phyloP scores from a whole-genome alignment of 257 asterid genomes.

The Solanum etuberosum region DNA sequence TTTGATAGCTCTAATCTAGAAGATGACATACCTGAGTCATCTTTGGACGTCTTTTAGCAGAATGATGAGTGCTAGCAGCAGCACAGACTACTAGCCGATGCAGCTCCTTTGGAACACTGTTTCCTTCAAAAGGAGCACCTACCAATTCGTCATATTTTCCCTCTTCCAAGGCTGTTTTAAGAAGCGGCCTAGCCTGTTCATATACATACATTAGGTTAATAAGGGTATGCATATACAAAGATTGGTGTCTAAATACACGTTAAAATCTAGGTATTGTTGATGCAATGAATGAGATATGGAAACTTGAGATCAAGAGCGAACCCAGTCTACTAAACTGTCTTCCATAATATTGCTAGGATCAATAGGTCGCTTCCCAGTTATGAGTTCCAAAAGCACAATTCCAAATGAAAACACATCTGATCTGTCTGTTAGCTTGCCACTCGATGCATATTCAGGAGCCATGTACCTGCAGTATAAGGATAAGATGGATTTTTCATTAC shows the following conservation, averaged over 20 bases:
- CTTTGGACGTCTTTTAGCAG: slow-evolving; percentile 83
- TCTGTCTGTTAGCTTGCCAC: slow-evolving; percentile 75
- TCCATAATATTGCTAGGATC: slow-evolving; percentile 66
- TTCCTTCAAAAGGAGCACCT: slow-evolving; percentile 62
- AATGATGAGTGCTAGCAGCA: slow-evolving; percentile 74
- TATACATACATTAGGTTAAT: neutral
- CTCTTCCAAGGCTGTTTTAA: slow-evolving; percentile 50
- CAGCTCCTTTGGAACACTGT: slow-evolving; percentile 33
- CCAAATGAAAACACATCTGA: slow-evolving; percentile 93
- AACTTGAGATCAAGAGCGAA: slow-evolving; percentile 7
- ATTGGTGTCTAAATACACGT: neutral
- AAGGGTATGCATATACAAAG: neutral
- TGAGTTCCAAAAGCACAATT: slow-evolving; percentile 80
- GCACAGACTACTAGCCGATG: slow-evolving; percentile 59
- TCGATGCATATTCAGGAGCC: slow-evolving; percentile 95
- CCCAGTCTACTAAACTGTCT: slow-evolving; percentile 94
- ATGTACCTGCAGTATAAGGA: slow-evolving; percentile 38
- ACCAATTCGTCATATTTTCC: slow-evolving; percentile 45
- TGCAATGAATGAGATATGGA: neutral
- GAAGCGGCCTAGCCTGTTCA: slow-evolving; percentile 64
- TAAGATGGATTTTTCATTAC: neutral
- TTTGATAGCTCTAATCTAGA: neutral
- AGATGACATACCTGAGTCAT: slow-evolving; percentile 63
- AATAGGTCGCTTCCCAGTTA: slow-evolving; percentile 75
- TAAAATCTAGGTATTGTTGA: neutral